phyloP scores from a whole-genome alignment of 345 rosid species.

The Lepidium didymum region DNA sequence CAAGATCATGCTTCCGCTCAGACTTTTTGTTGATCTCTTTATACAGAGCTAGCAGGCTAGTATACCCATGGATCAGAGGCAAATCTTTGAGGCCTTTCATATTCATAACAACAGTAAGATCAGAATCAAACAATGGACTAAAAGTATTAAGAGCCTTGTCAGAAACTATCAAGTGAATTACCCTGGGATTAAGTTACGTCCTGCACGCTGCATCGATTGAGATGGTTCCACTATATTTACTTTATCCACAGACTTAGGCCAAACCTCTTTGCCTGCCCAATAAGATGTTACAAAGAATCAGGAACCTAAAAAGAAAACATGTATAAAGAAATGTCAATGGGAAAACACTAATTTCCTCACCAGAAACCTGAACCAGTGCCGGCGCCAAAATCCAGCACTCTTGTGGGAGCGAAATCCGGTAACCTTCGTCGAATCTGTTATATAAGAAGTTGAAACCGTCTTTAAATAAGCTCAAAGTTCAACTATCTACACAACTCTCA shows the following conservation, averaged over 20 bases:
- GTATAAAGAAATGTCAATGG: neutral
- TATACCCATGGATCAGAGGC: constrained; percentile 79
- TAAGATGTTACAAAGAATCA: constrained; percentile 3
- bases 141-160: neutral
- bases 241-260: constrained; percentile 72
- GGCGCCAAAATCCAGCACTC: constrained; percentile 86
- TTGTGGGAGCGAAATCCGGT: constrained; percentile 63
- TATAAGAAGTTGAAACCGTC: neutral
- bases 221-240: constrained; percentile 88
- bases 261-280: constrained; percentile 88
- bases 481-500: neutral
- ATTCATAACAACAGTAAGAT: neutral
- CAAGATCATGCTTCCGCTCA: constrained; percentile 87
- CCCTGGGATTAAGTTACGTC: constrained; percentile 76
- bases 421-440: constrained; percentile 61
- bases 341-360: constrained; percentile 32
- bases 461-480: neutral
- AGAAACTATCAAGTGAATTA: constrained; percentile 14
- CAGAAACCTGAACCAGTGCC: constrained; percentile 97
- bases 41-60: constrained; percentile 58
- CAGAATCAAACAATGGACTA: neutral
- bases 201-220: constrained; percentile 94
- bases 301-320: neutral
- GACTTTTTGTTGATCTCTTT: constrained; percentile 45
- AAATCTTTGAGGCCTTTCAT: constrained; percentile 55